A percentile compares a stretch with the other conserved stretches of the same genome.
phyloP scores from a whole-genome alignment of 768 basidiomycete species.

The Neoboletus subvelutipes region DNA sequence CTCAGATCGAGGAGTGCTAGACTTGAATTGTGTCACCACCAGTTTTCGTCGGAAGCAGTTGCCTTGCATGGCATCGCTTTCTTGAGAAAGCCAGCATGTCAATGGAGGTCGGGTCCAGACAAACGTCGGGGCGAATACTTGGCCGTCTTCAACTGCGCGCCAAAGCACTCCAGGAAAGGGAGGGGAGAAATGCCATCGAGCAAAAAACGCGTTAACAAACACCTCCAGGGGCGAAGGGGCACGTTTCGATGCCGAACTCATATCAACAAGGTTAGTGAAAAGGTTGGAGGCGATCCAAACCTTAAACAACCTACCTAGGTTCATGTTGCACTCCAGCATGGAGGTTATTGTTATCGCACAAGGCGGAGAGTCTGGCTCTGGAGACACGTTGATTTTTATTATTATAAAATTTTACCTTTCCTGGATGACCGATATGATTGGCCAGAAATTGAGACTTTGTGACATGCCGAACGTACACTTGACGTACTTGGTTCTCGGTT shows the following conservation, averaged over 20 bases:
- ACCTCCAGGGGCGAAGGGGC: neutral
- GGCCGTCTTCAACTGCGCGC: neutral
- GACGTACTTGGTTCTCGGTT: neutral
- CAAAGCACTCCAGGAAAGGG: neutral
- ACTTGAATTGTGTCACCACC: neutral
- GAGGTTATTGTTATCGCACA: neutral
- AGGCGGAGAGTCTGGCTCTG: neutral
- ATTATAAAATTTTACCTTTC: neutral
- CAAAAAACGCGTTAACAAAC: neutral
- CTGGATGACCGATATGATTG: neutral
- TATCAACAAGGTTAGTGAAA: neutral
- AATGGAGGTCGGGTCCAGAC: slow-evolving; percentile 4
- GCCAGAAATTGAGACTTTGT: too few relatives aligned
- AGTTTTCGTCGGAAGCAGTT: neutral
- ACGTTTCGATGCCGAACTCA: neutral
- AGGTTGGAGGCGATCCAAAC: neutral
- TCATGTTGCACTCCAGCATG: neutral
- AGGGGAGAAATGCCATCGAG: neutral
- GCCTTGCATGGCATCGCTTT: neutral
- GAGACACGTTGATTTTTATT: neutral
- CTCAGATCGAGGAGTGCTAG: neutral
- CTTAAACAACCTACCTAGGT: neutral
- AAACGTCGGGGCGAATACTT: neutral
- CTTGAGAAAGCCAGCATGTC: neutral
- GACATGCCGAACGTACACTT: neutral